These are phyloP conservation scores for Cutaneotrichosporon mucoides DNA, from an alignment of 1,284 basidiomycete species.

Conservation along the genomic window DNA sequence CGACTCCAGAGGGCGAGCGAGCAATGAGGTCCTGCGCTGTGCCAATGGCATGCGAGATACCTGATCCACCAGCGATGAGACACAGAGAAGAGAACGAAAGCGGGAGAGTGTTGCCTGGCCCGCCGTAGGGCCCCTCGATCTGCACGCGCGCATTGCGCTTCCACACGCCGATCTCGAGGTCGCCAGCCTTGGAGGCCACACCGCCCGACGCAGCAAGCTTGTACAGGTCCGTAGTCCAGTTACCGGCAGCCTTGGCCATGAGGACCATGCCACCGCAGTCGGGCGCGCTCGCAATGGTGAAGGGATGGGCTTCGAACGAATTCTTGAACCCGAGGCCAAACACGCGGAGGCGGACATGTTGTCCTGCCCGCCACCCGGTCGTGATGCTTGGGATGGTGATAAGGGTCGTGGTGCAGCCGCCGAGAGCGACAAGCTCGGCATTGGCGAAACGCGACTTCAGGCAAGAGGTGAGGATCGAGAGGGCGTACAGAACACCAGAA, in stretches of 20 bases:
- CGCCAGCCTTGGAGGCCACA: not conserved
- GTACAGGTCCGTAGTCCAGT: conserved; percentile 43
- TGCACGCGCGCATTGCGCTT: conserved; percentile 23
- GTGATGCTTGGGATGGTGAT: conserved; percentile 40
- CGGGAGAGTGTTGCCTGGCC: conserved; percentile 41
- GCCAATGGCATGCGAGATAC: conserved; percentile 43
- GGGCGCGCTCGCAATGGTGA: conserved; percentile 50
- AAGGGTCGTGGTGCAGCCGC: conserved; percentile 38
- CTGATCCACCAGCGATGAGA: conserved; percentile 46
- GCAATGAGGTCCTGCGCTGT: conserved; percentile 40
- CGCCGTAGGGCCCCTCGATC: conserved; percentile 48
- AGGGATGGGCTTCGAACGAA: conserved; percentile 46
- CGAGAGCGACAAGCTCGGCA: conserved; percentile 40
- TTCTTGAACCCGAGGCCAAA: conserved; percentile 28
- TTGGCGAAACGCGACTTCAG: conserved; percentile 38
- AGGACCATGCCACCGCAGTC: conserved; percentile 41
- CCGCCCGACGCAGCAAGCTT: conserved; percentile 21
- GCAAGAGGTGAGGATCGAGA: conserved; percentile 34
- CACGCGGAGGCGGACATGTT: conserved; percentile 48
- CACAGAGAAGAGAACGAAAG: conserved; percentile 44
- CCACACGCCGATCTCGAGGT: conserved; percentile 8
- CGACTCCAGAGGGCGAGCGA: conserved; percentile 35
- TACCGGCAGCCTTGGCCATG: conserved; percentile 42
- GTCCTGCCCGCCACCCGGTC: conserved; percentile 50
- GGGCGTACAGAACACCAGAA: conserved; percentile 53